Conservation (phyloP, 495 filamentous ascomycete species). For the Aspergillus campestris region DNA sequence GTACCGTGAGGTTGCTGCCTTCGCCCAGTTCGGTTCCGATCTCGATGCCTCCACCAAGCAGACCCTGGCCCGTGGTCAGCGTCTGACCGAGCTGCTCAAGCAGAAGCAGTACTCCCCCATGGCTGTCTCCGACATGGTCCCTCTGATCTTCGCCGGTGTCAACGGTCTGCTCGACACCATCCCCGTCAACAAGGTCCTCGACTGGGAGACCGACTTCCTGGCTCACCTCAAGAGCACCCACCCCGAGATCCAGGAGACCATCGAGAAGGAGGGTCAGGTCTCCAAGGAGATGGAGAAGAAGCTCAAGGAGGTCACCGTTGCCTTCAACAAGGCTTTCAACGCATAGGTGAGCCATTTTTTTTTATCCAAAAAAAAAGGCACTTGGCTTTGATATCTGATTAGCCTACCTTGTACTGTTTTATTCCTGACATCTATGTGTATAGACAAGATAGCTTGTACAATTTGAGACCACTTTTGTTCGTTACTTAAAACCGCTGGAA, state of each 20-base stretch:
- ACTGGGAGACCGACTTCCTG: slow-evolving; percentile 92
- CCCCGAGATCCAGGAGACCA: slow-evolving; percentile 71
- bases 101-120: slow-evolving; percentile 99
- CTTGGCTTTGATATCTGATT: slow-evolving; percentile 19
- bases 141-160: slow-evolving; percentile 98
- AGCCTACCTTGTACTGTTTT: slow-evolving; percentile 27
- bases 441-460: slow-evolving; percentile 50
- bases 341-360: slow-evolving; percentile 35
- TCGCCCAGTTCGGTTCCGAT: slow-evolving; percentile 99
- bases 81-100: slow-evolving; percentile 98
- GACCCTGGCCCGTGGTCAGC: slow-evolving; percentile 96
- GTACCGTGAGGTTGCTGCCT: slow-evolving; percentile 99
- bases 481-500: slow-evolving; percentile 23
- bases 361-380: slow-evolving; percentile 15
- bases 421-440: slow-evolving; percentile 43
- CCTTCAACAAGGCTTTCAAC: slow-evolving; percentile 92
- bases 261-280: slow-evolving; percentile 92
- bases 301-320: slow-evolving; percentile 67
- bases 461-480: slow-evolving; percentile 45
- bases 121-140: slow-evolving; percentile 99
- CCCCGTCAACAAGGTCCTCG: slow-evolving; percentile 77
- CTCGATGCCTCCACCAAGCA: slow-evolving; percentile 98
- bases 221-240: slow-evolving; percentile 85
- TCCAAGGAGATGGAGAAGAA: slow-evolving; percentile 89
- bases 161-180: slow-evolving; percentile 87